Evolutionary conservation across 306 rosid species (phyloP).

Genomic region (cucumber (Cucumis sativus)): DNA sequence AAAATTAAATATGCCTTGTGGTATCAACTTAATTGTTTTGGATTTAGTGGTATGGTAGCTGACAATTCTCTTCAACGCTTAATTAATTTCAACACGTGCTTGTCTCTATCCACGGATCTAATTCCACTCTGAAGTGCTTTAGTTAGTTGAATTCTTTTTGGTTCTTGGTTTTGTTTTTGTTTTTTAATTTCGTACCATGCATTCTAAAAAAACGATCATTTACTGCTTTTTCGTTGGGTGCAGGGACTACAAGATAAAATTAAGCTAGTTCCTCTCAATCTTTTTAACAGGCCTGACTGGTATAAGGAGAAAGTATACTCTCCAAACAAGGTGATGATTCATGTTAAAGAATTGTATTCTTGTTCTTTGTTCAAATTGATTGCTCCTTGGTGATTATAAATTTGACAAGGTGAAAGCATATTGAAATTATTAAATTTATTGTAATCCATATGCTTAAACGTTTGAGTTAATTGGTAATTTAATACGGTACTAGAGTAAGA

Average conservation of each 20-base stretch:
- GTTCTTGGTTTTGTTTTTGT: too few species aligned
- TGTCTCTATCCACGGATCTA: background rate
- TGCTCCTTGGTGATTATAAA: background rate
- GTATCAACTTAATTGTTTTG: background rate
- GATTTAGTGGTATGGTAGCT: background rate
- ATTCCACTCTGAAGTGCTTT: background rate
- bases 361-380: background rate
- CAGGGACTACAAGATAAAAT: constrained; percentile 69
- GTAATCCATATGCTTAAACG: too few species aligned
- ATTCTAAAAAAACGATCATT: background rate
- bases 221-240: background rate
- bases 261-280: constrained; percentile 50
- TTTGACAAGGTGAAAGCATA: background rate
- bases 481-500: too few species aligned
- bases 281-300: constrained; percentile 65
- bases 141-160: background rate
- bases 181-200: background rate
- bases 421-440: too few species aligned
- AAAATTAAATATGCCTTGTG: background rate
- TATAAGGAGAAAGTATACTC: constrained; percentile 70
- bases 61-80: background rate
- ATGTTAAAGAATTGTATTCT: background rate
- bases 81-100: background rate
- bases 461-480: too few species aligned
- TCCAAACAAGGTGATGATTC: constrained; percentile 33